Evolutionary conservation across 495 filamentous ascomycete species (phyloP), one percentile per base, ranked within the genome.

Genomic region (Lophiotrema nucula): DNA sequence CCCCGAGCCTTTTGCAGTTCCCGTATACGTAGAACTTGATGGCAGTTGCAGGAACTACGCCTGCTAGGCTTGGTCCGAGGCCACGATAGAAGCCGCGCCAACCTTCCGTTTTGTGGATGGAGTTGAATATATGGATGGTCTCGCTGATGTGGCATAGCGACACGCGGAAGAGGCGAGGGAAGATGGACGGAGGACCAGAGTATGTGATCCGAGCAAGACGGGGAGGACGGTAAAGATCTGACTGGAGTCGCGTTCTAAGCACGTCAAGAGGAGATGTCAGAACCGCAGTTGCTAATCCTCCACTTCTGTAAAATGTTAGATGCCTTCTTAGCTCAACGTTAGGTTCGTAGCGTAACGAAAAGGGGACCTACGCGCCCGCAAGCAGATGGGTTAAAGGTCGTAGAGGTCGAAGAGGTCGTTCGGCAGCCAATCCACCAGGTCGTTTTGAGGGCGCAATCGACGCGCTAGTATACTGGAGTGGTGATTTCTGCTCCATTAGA

Each of bases 61-160:
- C 47, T 38, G 28, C 47, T 51, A 51, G 27, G 22, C 47, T 51
- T 39, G 27, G 47, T 12, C 47, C 47, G 13, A 51, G 46, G 22
- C 47, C 31, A 23, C 47, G 47, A 39, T n/a, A 51, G 18, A 51
- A 51, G 47, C 47, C 27, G 18, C 47, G 47, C 47, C 47, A 51
- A 23, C 47, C 47, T 38, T 51, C 47, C 2, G 28, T 51, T 37
- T 51, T 18, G 47, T 39, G 47, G 28, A 51, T 39, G 28, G 28
- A 51, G 11, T 51, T 51, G 47, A 51, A 21, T 15, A 51, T 51
- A 12, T 37, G 31, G 26, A 51, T 2, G 22, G 47, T 38, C 31
- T 38, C 47, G 31, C 47, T 27, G 18, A 39, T 16, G 18, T 38
- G 47, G 47, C 22, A 16, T 24, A 51, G 19, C 47, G 47, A 23